phyloP scores from a whole-genome alignment of 2,329 filamentous ascomycete genomes.

The Colletotrichum zoysiae region DNA sequence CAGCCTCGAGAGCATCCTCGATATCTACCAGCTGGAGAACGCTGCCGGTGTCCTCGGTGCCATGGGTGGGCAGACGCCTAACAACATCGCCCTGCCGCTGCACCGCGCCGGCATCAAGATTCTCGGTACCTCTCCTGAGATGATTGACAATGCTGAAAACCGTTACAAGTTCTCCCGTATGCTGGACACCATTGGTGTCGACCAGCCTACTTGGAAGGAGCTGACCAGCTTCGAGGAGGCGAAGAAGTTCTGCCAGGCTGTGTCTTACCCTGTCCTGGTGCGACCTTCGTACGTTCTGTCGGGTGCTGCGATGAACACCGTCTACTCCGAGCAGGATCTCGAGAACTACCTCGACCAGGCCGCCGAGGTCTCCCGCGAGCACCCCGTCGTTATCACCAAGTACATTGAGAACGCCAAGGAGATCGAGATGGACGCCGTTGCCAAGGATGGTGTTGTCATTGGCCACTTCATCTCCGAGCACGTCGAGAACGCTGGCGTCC shows the following conservation, averaged over 20 bases:
- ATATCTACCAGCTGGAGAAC: constrained; percentile 91
- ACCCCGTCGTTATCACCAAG: constrained; percentile 98
- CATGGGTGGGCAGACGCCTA: constrained; percentile 97
- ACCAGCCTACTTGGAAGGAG: constrained; percentile 98
- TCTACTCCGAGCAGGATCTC: constrained; percentile 95
- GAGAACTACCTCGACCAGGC: constrained; percentile 91
- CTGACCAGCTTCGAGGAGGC: constrained; percentile 95
- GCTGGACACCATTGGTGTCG: constrained; percentile 93
- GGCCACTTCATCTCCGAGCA: constrained; percentile 99
- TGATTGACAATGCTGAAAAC: constrained; percentile 98
- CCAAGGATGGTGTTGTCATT: constrained; percentile 87
- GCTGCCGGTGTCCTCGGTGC: constrained; percentile 89
- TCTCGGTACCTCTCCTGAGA: constrained; percentile 95
- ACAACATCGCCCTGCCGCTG: constrained; percentile 94
- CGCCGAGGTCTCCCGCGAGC: constrained; percentile 91
- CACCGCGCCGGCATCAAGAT: constrained; percentile 92
- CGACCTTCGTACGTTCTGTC: constrained; percentile 97
- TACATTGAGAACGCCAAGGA: constrained; percentile 99
- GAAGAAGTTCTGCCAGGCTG: constrained; percentile 85
- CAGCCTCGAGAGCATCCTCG: constrained; percentile 87
- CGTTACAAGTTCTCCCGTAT: constrained; percentile 99
- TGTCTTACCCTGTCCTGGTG: constrained; percentile 93
- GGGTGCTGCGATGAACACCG: constrained; percentile 98
- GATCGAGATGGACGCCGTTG: constrained; percentile 99
- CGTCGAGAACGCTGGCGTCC: constrained; percentile 97